Conservation (phyloP, 73 alveolate genomes). For the Blepharisma japonicum region DNA sequence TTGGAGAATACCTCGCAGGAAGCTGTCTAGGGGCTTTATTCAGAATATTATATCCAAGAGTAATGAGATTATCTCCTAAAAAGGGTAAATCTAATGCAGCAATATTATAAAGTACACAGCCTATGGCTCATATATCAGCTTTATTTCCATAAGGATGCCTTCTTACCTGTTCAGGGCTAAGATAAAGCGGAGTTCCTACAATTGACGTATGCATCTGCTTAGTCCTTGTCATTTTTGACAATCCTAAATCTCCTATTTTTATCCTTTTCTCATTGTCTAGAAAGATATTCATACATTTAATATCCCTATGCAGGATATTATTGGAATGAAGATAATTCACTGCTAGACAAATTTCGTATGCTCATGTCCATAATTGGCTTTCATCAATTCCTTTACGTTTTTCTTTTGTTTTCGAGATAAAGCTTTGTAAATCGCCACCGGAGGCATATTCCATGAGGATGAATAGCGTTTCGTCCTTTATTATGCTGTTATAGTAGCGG, state of each 20-base stretch:
- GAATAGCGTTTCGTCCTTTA: slow-evolving; percentile 70
- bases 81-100: slow-evolving; percentile 82
- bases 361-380: slow-evolving; percentile 76
- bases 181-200: slow-evolving; percentile 88
- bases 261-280: slow-evolving; percentile 55
- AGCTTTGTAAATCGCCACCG: slow-evolving; percentile 80
- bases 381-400: slow-evolving; percentile 61
- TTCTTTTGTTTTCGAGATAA: slow-evolving; percentile 55
- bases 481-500: slow-evolving; percentile 53
- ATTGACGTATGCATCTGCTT: slow-evolving; percentile 44
- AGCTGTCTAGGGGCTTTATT: slow-evolving; percentile 63
- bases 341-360: slow-evolving; percentile 79
- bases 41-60: slow-evolving; percentile 66
- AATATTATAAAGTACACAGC: slow-evolving; percentile 80
- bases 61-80: slow-evolving; percentile 67
- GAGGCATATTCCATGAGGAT: slow-evolving; percentile 87
- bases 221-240: slow-evolving; percentile 77
- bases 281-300: slow-evolving; percentile 79
- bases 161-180: slow-evolving; percentile 88
- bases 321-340: slow-evolving; percentile 76
- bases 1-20: slow-evolving; percentile 51
- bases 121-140: slow-evolving; percentile 89
- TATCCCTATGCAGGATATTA: slow-evolving; percentile 86
- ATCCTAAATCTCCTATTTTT: slow-evolving; percentile 96
- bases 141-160: slow-evolving; percentile 78